phyloP scores from a whole-genome alignment of 257 asterid genomes.

The Solanum neorickii region DNA sequence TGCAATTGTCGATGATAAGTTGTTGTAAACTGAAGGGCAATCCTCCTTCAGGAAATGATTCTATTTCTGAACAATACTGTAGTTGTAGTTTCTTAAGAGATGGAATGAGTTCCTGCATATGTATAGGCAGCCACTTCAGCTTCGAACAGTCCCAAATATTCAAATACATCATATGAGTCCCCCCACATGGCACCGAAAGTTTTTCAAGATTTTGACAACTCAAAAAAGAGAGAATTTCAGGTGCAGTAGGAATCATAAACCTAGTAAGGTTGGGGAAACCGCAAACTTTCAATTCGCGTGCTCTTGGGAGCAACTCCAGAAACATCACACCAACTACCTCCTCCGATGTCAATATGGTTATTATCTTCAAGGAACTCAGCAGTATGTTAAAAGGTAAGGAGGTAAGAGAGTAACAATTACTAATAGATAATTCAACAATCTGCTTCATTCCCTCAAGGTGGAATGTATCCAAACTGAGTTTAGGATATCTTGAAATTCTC shows the following conservation, averaged over 20 bases:
- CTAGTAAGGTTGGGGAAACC: background rate
- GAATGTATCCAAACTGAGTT: no score
- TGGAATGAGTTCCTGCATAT: background rate
- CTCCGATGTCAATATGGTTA: background rate
- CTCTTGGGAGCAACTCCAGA: background rate
- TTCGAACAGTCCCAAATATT: background rate
- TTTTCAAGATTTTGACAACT: background rate
- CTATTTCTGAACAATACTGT: background rate
- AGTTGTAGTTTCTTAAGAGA: background rate
- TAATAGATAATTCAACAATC: background rate
- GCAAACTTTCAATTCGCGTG: background rate
- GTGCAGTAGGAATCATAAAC: background rate
- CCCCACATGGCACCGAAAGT: background rate
- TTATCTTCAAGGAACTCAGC: background rate
- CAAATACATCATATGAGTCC: background rate
- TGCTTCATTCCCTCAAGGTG: background rate
- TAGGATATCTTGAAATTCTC: no score
- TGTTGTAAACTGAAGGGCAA: background rate
- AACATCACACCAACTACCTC: no score
- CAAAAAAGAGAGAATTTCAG: rapidly evolving
- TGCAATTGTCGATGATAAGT: rapidly evolving
- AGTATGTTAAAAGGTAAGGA: background rate
- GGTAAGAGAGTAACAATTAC: background rate
- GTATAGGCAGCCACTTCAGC: background rate
- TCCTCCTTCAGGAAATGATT: background rate